phyloP scores from a whole-genome alignment of 2,329 filamentous ascomycete genomes.

The Ascochyta rabiei region DNA sequence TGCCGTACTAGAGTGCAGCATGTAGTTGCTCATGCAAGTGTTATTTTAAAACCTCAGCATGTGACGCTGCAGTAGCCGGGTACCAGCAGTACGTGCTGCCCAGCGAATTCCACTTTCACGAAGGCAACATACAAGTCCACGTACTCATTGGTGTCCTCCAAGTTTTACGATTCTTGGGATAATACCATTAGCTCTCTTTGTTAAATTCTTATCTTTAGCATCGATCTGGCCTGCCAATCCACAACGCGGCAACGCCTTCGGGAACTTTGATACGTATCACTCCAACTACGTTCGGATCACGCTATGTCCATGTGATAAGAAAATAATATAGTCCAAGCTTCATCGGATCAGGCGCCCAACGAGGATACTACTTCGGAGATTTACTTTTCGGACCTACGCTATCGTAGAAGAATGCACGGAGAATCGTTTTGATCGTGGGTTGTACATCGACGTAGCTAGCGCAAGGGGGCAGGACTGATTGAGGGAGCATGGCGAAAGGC shows the following conservation, averaged over 20 bases:
- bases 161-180: too few species aligned
- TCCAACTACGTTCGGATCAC: not conserved
- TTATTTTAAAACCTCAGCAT: not conserved
- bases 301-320: not conserved
- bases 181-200: too few species aligned
- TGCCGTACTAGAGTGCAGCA: conserved; percentile 25
- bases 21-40: not conserved
- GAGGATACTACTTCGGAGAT: not conserved
- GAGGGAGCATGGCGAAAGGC: not conserved
- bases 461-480: not conserved
- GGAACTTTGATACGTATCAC: not conserved
- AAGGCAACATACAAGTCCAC: not conserved
- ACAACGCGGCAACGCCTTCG: not conserved
- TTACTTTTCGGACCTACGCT: not conserved
- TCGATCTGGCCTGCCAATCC: not conserved
- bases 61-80: not conserved
- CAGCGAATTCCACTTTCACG: not conserved
- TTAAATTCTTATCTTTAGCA: not conserved
- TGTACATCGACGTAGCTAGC: not conserved
- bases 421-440: not conserved
- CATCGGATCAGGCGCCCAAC: not conserved
- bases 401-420: not conserved
- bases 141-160: not conserved
- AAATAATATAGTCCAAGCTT: not conserved
- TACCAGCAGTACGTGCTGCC: not conserved